phyloP scores from a whole-genome alignment of 371 early-diverging fungal genomes.

The Choanephora cucurbitarum region DNA sequence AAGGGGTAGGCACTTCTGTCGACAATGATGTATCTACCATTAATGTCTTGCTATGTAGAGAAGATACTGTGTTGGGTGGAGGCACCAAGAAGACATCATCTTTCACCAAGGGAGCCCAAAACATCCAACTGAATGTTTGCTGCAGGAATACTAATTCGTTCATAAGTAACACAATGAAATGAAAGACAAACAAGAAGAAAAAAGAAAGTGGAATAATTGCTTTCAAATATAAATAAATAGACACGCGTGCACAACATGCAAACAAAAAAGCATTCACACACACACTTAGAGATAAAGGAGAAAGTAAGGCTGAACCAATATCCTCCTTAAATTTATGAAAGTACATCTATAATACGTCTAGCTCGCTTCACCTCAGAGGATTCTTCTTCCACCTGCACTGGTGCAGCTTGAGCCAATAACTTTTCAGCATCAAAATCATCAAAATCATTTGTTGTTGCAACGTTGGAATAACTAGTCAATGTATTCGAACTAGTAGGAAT shows the following conservation, averaged over 20 bases:
- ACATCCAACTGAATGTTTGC: constrained; percentile 16
- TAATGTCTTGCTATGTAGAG: constrained; percentile 7
- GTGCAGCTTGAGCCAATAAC: constrained; percentile 30
- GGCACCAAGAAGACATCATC: constrained; percentile 26
- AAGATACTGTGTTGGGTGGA: constrained; percentile 4
- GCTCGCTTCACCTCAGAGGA: constrained; percentile 30
- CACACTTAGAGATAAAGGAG: constrained; percentile 6
- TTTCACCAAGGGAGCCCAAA: constrained; percentile 17
- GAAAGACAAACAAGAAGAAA: constrained; percentile 9
- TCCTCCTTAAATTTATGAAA: constrained; percentile 18
- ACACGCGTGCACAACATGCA: constrained; percentile 7
- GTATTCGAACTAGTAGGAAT: constrained; percentile 18
- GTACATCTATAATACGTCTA: constrained; percentile 24
- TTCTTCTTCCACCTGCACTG: constrained; percentile 17
- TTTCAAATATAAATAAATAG: constrained; percentile 10
- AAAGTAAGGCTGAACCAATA: background rate
- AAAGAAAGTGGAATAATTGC: constrained; percentile 6
- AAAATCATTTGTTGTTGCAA: constrained; percentile 22
- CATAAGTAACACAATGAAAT: constrained; percentile 20
- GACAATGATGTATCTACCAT: constrained; percentile 1
- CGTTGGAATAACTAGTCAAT: constrained; percentile 26
- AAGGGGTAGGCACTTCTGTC: constrained; percentile 32
- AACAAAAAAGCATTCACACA: constrained; percentile 5
- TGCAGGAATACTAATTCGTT: constrained; percentile 6
- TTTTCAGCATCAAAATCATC: constrained; percentile 52